These are phyloP conservation scores for Xylariaceae sp. DNA, from an alignment of 2,329 filamentous ascomycete species.

Conservation along the genomic window DNA sequence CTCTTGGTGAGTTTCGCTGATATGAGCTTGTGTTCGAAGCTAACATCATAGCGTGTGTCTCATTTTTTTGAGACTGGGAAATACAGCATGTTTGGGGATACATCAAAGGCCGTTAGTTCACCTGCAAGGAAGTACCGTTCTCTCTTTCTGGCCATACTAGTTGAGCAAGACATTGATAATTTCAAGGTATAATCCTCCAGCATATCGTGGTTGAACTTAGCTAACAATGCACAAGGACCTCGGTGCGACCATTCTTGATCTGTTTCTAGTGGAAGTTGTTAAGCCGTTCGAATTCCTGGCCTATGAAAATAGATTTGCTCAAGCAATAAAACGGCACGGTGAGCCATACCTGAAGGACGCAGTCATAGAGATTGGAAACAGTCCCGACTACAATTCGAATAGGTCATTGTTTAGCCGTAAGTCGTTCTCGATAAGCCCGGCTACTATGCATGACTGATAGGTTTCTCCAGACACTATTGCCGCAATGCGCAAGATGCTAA, in stretches of 20 bases:
- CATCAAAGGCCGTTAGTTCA: conserved; percentile 43
- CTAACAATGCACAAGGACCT: conserved; percentile 39
- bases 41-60: conserved; percentile 41
- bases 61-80: conserved; percentile 51
- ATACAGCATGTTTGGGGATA: conserved; percentile 53
- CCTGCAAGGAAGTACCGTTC: conserved; percentile 49
- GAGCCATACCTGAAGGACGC: conserved; percentile 48
- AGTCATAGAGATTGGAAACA: conserved; percentile 40
- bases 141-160: conserved; percentile 55
- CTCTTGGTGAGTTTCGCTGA: conserved; percentile 41
- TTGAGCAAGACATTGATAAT: conserved; percentile 50
- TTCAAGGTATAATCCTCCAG: conserved; percentile 41
- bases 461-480: conserved; percentile 44
- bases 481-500: conserved; percentile 53
- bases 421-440: conserved; percentile 14
- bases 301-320: conserved; percentile 55
- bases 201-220: neutral
- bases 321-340: conserved; percentile 46
- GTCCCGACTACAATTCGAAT: conserved; percentile 53
- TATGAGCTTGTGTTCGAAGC: conserved; percentile 17
- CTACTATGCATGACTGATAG: conserved; percentile 12
- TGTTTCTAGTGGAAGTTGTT: conserved; percentile 57
- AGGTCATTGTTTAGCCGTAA: conserved; percentile 52
- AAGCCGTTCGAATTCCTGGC: conserved; percentile 50
- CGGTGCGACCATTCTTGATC: conserved; percentile 48